Evolutionary conservation across 2,329 filamentous ascomycete genomes (phyloP).

Genomic region (Fusarium sp.): DNA sequence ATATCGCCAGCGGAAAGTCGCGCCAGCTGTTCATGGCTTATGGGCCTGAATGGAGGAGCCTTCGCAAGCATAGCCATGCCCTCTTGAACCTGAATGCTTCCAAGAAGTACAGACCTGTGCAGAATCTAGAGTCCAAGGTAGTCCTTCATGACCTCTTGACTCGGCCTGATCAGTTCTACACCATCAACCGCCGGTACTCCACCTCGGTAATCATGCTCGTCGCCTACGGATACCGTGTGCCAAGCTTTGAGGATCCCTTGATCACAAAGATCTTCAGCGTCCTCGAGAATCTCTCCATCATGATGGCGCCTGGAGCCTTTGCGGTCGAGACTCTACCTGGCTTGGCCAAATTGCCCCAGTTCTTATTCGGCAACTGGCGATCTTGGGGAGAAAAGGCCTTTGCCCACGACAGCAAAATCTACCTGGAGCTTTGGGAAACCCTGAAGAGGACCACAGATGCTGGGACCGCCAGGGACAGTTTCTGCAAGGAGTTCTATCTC

Average conservation of each 20-base stretch:
- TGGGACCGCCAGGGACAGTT: conserved; percentile 29
- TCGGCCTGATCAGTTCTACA: conserved; percentile 25
- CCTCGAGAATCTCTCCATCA: conserved; percentile 21
- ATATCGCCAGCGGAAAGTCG: conserved; percentile 16
- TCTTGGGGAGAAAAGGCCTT: conserved; percentile 22
- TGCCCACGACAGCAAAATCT: conserved; percentile 30
- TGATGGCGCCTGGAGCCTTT: conserved; percentile 23
- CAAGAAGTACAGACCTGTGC: conserved; percentile 26
- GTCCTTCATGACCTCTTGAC: conserved; percentile 14
- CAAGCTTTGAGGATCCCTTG: conserved; percentile 30
- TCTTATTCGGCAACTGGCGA: conserved; percentile 21
- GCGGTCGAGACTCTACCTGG: conserved; percentile 18
- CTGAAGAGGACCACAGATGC: conserved; percentile 18
- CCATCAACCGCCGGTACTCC: conserved; percentile 37
- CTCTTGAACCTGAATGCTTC: conserved; percentile 28
- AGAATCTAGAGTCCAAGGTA: conserved; percentile 38
- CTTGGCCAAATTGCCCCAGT: conserved; percentile 10
- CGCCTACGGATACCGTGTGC: conserved; percentile 31
- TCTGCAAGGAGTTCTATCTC: conserved; percentile 32
- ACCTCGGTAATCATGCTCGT: conserved; percentile 37
- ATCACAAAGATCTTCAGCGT: conserved; percentile 34
- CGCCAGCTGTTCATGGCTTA: conserved; percentile 30
- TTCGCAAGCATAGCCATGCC: conserved; percentile 24
- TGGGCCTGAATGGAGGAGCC: conserved; percentile 13
- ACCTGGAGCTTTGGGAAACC: conserved; percentile 27